A percentile compares a stretch with the other conserved stretches of the same genome.
Conservation (phyloP, 2,329 filamentous ascomycete genomes). For the Fusarium sp. region DNA sequence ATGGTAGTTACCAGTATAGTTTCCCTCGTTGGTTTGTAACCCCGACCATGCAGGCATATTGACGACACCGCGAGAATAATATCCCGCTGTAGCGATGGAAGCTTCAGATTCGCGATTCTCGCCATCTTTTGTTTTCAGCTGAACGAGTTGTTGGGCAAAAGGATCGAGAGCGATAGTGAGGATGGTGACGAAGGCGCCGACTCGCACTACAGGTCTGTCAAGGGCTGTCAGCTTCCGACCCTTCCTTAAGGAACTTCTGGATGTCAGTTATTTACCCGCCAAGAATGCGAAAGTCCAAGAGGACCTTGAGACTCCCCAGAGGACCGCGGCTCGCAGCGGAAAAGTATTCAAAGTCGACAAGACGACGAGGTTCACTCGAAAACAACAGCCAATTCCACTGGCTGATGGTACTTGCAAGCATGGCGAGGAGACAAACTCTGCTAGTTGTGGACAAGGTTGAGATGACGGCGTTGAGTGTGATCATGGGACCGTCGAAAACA, state of each 20-base stretch:
- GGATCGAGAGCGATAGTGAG: conserved; percentile 29
- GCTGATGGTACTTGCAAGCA: conserved; percentile 22
- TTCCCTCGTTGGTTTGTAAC: background rate
- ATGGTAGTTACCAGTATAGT: background rate
- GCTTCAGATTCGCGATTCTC: background rate
- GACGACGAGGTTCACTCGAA: conserved; percentile 10
- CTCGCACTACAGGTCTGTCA: conserved; percentile 12
- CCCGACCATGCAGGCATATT: background rate
- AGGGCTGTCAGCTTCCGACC: background rate
- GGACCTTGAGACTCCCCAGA: conserved; percentile 18
- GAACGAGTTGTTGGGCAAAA: conserved; percentile 31
- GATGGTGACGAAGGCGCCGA: conserved; percentile 27
- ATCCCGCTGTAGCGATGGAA: background rate
- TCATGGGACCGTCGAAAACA: conserved; percentile 21
- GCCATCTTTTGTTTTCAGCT: background rate
- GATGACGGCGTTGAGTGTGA: conserved; percentile 31
- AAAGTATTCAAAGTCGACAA: conserved; percentile 30
- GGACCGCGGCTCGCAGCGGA: conserved; percentile 27
- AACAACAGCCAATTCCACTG: conserved; percentile 34
- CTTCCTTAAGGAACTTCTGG: fast-evolving
- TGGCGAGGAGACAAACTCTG: conserved; percentile 14
- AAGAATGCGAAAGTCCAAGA: conserved; percentile 8
- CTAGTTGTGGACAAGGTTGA: conserved; percentile 25
- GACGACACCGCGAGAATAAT: background rate
- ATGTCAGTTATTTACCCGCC: conserved; percentile 10